Conservation (phyloP, 257 asterid genomes). For the Solanum dulcamara region DNA sequence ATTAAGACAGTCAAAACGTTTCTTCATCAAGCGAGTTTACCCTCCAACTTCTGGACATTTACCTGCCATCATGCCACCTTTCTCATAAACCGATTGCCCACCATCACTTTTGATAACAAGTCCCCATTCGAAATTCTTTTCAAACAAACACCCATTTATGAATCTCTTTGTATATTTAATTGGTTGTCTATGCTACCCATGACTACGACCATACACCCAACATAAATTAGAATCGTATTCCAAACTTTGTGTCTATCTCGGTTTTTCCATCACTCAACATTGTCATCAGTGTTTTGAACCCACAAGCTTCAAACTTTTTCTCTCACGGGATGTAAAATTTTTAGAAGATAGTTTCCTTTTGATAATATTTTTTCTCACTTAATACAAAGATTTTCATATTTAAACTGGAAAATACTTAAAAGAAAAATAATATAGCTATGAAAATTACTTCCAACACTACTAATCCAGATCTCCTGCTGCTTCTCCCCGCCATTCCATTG, state of each 20-base stretch:
- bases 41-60: not conserved
- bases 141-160: not conserved
- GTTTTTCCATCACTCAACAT: not conserved
- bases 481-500: too few relatives aligned
- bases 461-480: not conserved
- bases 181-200: not conserved
- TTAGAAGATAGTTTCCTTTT: not conserved
- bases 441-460: not conserved
- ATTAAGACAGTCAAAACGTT: not conserved
- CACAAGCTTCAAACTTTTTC: not conserved
- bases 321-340: not conserved
- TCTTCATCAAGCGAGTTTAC: not conserved
- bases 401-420: not conserved
- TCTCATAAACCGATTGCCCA: not conserved
- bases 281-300: not conserved
- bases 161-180: not conserved
- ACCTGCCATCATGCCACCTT: not conserved
- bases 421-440: not conserved
- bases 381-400: not conserved
- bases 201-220: not conserved
- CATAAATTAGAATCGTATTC: not conserved
- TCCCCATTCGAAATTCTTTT: not conserved
- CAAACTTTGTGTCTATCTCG: not conserved
- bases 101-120: too few relatives aligned
- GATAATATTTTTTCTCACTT: not conserved